phyloP scores from a whole-genome alignment of 2,329 filamentous ascomycete genomes.

The Penicillium palitans region DNA sequence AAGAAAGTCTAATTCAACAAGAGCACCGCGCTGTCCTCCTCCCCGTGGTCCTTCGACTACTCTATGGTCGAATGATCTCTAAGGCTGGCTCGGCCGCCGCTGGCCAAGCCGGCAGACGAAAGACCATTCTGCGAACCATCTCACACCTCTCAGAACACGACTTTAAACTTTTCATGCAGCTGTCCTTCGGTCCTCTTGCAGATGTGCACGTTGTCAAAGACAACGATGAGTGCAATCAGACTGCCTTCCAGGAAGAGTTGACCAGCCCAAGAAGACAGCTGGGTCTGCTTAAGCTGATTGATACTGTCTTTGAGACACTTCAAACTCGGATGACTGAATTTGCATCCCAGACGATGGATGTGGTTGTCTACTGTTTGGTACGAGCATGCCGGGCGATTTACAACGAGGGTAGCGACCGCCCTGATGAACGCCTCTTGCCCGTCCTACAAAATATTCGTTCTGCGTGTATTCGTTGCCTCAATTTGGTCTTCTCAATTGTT shows the following conservation, averaged over 20 bases:
- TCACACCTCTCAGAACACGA: slow-evolving; percentile 73
- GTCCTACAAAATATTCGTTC: slow-evolving; percentile 53
- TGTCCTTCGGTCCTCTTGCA: slow-evolving; percentile 72
- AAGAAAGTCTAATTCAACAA: slow-evolving; percentile 66
- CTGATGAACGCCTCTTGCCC: slow-evolving; percentile 34
- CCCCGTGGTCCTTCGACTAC: slow-evolving; percentile 79
- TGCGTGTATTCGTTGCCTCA: slow-evolving; percentile 75
- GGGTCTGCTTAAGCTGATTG: slow-evolving; percentile 88
- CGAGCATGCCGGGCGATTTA: slow-evolving; percentile 61
- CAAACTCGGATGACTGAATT: slow-evolving; percentile 71
- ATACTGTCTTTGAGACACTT: slow-evolving; percentile 80
- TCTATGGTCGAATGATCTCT: slow-evolving; percentile 87
- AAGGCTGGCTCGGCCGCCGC: slow-evolving; percentile 67
- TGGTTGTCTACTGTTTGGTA: slow-evolving; percentile 78
- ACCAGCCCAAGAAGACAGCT: slow-evolving; percentile 76
- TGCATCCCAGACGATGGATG: slow-evolving; percentile 67
- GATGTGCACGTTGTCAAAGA: slow-evolving; percentile 60
- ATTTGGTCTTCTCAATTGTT: slow-evolving; percentile 73
- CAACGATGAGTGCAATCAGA: slow-evolving; percentile 48
- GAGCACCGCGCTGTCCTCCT: slow-evolving; percentile 74
- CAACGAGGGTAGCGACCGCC: slow-evolving; percentile 32
- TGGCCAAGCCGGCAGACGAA: slow-evolving; percentile 74
- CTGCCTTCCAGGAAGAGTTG: slow-evolving; percentile 59
- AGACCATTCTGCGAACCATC: slow-evolving; percentile 71
- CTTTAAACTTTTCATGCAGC: slow-evolving; percentile 76